Evolutionary conservation across 805 yeast genomes (phyloP), one percentile per base, ranked within the genome.

Genomic region (Yarrowia bubula): DNA sequence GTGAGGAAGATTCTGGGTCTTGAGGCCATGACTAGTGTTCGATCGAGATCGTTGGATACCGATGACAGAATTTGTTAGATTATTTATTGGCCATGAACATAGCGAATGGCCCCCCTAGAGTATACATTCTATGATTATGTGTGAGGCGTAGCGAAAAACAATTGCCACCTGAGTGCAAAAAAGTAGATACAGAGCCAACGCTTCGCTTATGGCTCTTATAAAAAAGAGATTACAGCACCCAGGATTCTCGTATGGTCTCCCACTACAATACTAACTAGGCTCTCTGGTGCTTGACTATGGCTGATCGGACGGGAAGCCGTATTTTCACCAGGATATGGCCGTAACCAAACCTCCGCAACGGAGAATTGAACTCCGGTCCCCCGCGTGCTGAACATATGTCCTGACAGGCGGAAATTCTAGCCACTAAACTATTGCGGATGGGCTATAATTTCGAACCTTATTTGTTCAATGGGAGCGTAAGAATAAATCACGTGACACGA

Each of bases 401-500:
- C 67, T 74, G 76, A 74, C 76, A 74, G 75, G 75, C 76, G 76
- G 75, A 70, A 70, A 74, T 74, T 74, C 76, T 74, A 72, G 75
- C 77, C 77, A 74, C 75, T 74, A 74, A 74, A 74, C 76, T 74
- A 74, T 74, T 72, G 50, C 64, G 64, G 64, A 58, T 28, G 8
- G 11, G 42, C 8, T 14, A 7, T 35, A 8, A 10, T 35, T 22
- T 35, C 13, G 13, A 48, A 35, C 55, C 41, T 48, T 48, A 13
- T 48, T 17, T 48, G 17, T 14, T 33, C 3, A 4, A 17, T 9
- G 3, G 35, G 8, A 33, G 1, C 3, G 15, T 48, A 31, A 1
- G 13, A 18, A 4, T 3, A 17, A 4, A 22, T 37, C 58, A 51
- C 58, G 43, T 51, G 58, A 22, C 9, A 13, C 8, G 11, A 10